Percentiles rank a stretch among this genome's conserved stretches.
Evolutionary conservation across 2,329 filamentous ascomycete genomes (phyloP).

Genomic region (Colletotrichum higginsianum): DNA sequence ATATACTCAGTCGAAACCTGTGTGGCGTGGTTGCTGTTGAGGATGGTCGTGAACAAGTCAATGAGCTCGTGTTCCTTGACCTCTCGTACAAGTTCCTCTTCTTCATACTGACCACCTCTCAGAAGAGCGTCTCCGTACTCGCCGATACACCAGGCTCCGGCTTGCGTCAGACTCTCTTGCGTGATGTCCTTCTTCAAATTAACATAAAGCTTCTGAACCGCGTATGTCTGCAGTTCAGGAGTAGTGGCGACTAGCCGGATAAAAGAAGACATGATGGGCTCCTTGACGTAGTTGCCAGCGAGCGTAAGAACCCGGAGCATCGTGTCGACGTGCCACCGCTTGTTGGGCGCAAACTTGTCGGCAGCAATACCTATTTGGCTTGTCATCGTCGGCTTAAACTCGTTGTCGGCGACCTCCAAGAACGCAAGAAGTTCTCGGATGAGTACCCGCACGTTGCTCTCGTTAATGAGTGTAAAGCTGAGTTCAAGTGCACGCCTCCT

Average conservation of each 20-base stretch:
- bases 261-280: conserved; percentile 97
- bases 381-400: conserved; percentile 99
- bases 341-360: conserved; percentile 95
- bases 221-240: conserved; percentile 94
- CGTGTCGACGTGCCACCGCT: conserved; percentile 98
- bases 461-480: conserved; percentile 98
- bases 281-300: conserved; percentile 97
- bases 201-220: conserved; percentile 93
- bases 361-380: conserved; percentile 98
- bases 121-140: conserved; percentile 96
- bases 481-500: conserved; percentile 94
- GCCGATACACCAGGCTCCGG: conserved; percentile 97
- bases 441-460: conserved; percentile 93
- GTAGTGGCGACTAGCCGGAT: conserved; percentile 95
- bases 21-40: conserved; percentile 94
- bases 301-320: conserved; percentile 95
- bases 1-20: conserved; percentile 97
- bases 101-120: conserved; percentile 90
- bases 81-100: conserved; percentile 86
- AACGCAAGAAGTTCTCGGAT: conserved; percentile 95
- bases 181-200: conserved; percentile 97
- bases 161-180: conserved; percentile 93
- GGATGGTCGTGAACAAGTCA: conserved; percentile 91
- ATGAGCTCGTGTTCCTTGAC: conserved; percentile 92
- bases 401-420: conserved; percentile 95